Evolutionary conservation across 805 yeast genomes (phyloP).

Genomic region (Spencermartinsiella europaea): DNA sequence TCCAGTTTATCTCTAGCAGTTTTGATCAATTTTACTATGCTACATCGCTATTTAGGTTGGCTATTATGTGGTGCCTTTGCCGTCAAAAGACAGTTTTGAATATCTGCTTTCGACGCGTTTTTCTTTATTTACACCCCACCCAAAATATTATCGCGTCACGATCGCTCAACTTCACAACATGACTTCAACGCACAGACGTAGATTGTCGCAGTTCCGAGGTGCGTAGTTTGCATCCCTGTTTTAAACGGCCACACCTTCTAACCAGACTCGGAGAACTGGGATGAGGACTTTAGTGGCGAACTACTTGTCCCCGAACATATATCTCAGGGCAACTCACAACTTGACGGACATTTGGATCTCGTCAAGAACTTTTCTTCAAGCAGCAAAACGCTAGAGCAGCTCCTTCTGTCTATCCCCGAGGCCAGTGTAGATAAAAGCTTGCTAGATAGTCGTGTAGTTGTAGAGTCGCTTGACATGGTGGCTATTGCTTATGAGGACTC

Average conservation of each 20-base stretch:
- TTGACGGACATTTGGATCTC: slow-evolving; percentile 18
- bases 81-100: too few species aligned
- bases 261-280: slow-evolving; percentile 46
- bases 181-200: background rate
- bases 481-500: slow-evolving; percentile 25
- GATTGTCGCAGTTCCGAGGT: background rate
- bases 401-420: slow-evolving; percentile 18
- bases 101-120: too few species aligned
- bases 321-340: slow-evolving; percentile 11
- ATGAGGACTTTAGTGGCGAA: slow-evolving; percentile 44
- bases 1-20: too few species aligned
- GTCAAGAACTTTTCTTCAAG: slow-evolving; percentile 22
- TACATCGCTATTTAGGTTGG: too few species aligned
- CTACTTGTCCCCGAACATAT: slow-evolving; percentile 15
- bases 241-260: too few species aligned
- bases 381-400: slow-evolving; percentile 17
- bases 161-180: too few species aligned
- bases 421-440: background rate
- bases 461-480: slow-evolving; percentile 29
- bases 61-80: too few species aligned
- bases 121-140: too few species aligned
- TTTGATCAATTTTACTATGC: too few species aligned
- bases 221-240: background rate
- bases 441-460: slow-evolving; percentile 13
- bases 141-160: too few species aligned